A percentile compares a stretch with the other conserved stretches of the same genome.
These are phyloP conservation scores for Ormosia emarginata DNA, from an alignment of 306 rosid species.

Conservation along the genomic window DNA sequence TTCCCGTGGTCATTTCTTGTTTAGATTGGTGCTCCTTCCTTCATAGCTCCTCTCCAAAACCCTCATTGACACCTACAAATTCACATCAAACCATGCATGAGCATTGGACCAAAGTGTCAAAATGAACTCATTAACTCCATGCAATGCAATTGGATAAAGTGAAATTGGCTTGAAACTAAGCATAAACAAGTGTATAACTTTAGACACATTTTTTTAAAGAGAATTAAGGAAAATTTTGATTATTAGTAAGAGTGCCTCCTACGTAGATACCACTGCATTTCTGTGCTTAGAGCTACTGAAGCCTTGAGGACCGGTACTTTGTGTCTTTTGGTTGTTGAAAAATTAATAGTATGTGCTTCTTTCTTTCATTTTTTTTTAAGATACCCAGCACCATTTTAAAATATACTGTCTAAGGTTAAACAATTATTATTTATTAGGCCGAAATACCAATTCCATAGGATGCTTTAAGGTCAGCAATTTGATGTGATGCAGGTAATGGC, in stretches of 20 bases:
- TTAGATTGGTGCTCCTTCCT: too few relatives aligned
- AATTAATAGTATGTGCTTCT: conserved; percentile 47
- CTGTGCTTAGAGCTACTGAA: conserved; percentile 75
- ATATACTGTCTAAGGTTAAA: background rate
- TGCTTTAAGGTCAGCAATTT: conserved; percentile 66
- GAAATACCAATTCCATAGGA: conserved; percentile 61
- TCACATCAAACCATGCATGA: too few relatives aligned
- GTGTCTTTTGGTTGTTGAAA: conserved; percentile 68
- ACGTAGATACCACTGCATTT: conserved; percentile 59
- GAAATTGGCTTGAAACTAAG: too few relatives aligned
- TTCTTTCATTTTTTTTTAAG: background rate
- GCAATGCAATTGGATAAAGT: too few relatives aligned
- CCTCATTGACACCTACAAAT: too few relatives aligned
- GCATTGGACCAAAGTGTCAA: too few relatives aligned
- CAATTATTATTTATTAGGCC: conserved; percentile 34
- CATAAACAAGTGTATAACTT: too few relatives aligned
- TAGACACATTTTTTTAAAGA: too few relatives aligned
- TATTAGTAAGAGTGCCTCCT: conserved; percentile 67
- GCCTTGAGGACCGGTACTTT: conserved; percentile 76
- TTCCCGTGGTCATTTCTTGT: too few relatives aligned
- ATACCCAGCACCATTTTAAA: background rate
- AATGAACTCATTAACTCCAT: too few relatives aligned
- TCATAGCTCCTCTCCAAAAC: too few relatives aligned
- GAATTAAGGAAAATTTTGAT: background rate
- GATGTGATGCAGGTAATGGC: conserved; percentile 77